These are phyloP conservation scores for Alloascoidea hylecoeti DNA, from an alignment of 805 yeast species.

Conservation along the genomic window DNA sequence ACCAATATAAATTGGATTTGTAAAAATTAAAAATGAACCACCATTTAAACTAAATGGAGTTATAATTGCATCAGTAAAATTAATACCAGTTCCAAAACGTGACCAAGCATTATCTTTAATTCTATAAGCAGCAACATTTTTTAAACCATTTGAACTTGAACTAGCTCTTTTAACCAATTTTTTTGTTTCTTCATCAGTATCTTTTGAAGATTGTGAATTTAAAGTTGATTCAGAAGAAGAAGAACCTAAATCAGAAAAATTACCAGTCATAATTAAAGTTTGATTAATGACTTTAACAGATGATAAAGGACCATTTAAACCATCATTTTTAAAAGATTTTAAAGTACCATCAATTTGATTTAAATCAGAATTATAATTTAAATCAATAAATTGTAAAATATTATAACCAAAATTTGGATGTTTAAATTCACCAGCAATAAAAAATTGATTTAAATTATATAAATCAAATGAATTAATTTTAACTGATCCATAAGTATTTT, in stretches of 20 bases:
- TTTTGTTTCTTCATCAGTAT: too few species aligned
- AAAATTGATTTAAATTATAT: not conserved
- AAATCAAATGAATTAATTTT: too few species aligned
- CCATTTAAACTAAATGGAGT: constrained; percentile 8
- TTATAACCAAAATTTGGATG: not conserved
- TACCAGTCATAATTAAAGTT: constrained; percentile 31
- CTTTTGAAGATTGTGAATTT: too few species aligned
- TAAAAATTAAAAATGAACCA: constrained; percentile 13
- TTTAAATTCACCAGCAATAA: not conserved
- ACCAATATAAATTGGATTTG: not conserved
- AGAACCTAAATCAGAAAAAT: constrained; percentile 23
- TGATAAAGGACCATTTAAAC: constrained; percentile 24
- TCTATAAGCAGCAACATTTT: constrained; percentile 23
- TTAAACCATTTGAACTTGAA: too few species aligned
- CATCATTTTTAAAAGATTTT: constrained; percentile 17
- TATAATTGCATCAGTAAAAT: constrained; percentile 4
- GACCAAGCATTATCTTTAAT: constrained; percentile 23
- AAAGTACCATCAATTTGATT: constrained; percentile 1
- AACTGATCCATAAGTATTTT: too few species aligned
- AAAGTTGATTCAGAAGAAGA: too few species aligned
- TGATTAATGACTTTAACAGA: constrained; percentile 18
- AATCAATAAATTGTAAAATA: not conserved
- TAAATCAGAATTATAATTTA: not conserved
- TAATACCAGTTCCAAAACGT: constrained; percentile 23
- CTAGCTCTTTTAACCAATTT: too few species aligned